phyloP scores from a whole-genome alignment of 1,139 yeast species.

The Debaryomycetaceae sp. region DNA sequence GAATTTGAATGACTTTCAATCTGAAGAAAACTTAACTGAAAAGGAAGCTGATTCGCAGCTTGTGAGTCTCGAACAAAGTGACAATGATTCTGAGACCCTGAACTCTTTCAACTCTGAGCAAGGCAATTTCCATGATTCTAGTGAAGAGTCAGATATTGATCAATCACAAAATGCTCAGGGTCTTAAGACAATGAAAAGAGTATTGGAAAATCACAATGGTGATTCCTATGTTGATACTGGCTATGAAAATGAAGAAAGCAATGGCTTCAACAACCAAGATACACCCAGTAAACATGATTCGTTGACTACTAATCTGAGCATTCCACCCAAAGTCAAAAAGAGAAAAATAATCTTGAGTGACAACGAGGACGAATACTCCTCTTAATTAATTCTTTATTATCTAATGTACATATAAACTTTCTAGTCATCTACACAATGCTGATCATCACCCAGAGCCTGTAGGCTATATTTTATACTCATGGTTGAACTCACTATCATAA shows the following conservation, averaged over 20 bases:
- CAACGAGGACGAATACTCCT: conserved; percentile 20
- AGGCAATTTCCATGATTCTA: not conserved
- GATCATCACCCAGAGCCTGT: conserved; percentile 18
- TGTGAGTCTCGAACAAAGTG: not conserved
- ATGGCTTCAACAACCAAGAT: conserved; percentile 5
- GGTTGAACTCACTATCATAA: conserved; percentile 74
- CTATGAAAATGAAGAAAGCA: not conserved
- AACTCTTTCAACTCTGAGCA: not conserved
- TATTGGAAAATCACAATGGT: too few species aligned
- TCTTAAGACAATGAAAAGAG: not conserved
- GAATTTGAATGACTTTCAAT: not conserved
- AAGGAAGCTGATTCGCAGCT: not conserved
- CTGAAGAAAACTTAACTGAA: not conserved
- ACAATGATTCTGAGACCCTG: not conserved
- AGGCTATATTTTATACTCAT: conserved; percentile 64
- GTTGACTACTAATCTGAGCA: not conserved
- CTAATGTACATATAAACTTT: not conserved
- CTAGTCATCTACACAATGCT: conserved; percentile 38
- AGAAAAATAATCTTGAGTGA: conserved; percentile 19
- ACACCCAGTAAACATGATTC: conserved; percentile 5
- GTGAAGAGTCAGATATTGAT: not conserved
- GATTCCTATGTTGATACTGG: not conserved
- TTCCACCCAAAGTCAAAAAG: conserved; percentile 7
- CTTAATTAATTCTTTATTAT: not conserved
- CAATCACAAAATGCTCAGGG: not conserved